phyloP scores from a whole-genome alignment of 768 basidiomycete genomes.

The Boletus rubroflammeus region DNA sequence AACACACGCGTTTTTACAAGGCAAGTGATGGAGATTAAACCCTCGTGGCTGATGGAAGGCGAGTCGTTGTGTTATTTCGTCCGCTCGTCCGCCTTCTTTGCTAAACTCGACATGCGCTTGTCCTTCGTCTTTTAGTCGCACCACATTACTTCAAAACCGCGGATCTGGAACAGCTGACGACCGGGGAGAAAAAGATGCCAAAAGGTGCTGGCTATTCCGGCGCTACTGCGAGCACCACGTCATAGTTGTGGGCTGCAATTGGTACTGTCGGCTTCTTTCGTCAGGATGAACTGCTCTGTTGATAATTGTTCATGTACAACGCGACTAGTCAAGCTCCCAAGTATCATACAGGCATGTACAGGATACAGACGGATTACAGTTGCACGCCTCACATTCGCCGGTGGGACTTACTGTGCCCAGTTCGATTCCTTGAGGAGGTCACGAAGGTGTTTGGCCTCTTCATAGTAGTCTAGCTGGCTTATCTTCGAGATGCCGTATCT shows the following conservation, averaged over 20 bases:
- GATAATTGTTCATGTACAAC: slow-evolving; percentile 4
- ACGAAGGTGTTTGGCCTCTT: slow-evolving; percentile 57
- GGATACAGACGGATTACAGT: not conserved
- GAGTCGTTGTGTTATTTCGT: slow-evolving; percentile 20
- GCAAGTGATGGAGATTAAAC: slow-evolving; percentile 98
- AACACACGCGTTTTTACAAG: slow-evolving; percentile 37
- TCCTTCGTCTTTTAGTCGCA: slow-evolving; percentile 55
- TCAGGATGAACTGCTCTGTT: not conserved
- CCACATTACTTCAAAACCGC: slow-evolving; percentile 94
- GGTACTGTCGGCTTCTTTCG: not conserved
- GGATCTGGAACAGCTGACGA: slow-evolving; percentile 73
- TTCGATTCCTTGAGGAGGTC: slow-evolving; percentile 51
- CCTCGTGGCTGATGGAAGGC: slow-evolving; percentile 91
- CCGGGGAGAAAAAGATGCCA: slow-evolving; percentile 91
- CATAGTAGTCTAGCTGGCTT: slow-evolving; percentile 59
- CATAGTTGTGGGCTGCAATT: not conserved
- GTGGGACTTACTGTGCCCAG: slow-evolving; percentile 44
- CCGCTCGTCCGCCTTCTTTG: not conserved
- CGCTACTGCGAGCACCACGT: slow-evolving; percentile 4
- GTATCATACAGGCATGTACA: slow-evolving; percentile 6
- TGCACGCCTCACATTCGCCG: not conserved
- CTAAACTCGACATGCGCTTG: not conserved
- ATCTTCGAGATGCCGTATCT: slow-evolving; percentile 80
- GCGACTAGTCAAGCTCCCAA: not conserved
- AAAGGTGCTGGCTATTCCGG: slow-evolving; percentile 51